Percentiles rank a stretch among this genome's conserved stretches.
Evolutionary conservation across 768 basidiomycete genomes (phyloP).

Genomic region (Lactarius akahatsu): DNA sequence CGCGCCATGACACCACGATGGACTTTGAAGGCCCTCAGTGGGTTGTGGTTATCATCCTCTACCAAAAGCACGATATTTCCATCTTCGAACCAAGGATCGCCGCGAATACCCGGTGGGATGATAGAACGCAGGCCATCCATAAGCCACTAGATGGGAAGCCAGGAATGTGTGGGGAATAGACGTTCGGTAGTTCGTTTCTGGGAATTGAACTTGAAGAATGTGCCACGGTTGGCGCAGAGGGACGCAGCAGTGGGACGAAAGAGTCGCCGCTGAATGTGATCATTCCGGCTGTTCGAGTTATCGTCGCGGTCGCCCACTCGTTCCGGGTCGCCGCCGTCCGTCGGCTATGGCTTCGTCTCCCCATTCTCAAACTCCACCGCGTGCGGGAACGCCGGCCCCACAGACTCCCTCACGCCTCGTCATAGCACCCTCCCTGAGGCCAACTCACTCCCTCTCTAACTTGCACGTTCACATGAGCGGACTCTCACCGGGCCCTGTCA

Average conservation of each 20-base stretch:
- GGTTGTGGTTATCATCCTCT: constrained; percentile 35
- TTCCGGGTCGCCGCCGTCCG: not conserved
- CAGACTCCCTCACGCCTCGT: constrained; percentile 53
- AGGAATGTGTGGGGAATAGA: not conserved
- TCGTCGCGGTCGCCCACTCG: not conserved
- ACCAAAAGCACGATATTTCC: constrained; percentile 54
- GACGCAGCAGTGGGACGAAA: not conserved
- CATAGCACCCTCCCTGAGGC: constrained; percentile 50
- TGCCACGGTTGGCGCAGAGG: not conserved
- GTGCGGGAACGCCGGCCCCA: constrained; percentile 39
- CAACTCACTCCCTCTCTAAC: constrained; percentile 56
- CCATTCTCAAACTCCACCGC: constrained; percentile 39
- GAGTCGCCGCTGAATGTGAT: not conserved
- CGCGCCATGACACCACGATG: constrained; percentile 47
- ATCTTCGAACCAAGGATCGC: constrained; percentile 60
- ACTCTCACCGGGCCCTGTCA: constrained; percentile 6
- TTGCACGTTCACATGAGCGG: constrained; percentile 48
- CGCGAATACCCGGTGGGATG: constrained; percentile 28
- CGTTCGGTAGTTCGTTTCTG: not conserved
- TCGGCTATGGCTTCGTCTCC: constrained; percentile 12
- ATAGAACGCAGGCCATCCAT: constrained; percentile 16
- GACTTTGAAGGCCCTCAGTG: constrained; percentile 48
- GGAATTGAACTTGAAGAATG: not conserved
- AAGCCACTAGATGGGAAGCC: not conserved
- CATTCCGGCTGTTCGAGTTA: not conserved